Percentiles rank a stretch among this genome's conserved stretches.
phyloP scores from a whole-genome alignment of 768 basidiomycete species.

The Rhodotorula paludigena region DNA sequence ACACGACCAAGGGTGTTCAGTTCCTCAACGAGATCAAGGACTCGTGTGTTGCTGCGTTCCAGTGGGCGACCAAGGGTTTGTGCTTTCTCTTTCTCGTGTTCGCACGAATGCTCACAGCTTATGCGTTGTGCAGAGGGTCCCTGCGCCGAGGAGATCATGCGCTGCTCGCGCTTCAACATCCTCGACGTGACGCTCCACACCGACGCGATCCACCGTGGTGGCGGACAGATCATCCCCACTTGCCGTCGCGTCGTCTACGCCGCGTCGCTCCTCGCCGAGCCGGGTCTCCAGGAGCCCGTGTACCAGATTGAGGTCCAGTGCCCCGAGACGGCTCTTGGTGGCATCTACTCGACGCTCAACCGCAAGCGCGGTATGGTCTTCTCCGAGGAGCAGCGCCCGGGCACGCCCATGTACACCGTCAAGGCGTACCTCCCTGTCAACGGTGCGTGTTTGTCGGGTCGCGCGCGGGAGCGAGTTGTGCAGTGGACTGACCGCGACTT shows the following conservation, averaged over 20 bases:
- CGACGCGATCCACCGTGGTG: slow-evolving; percentile 98
- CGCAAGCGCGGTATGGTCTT: slow-evolving; percentile 57
- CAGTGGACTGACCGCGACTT: too few species aligned
- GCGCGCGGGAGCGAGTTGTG: too few species aligned
- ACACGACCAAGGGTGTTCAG: slow-evolving; percentile 87
- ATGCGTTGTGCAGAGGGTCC: slow-evolving; percentile 52
- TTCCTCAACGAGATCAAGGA: slow-evolving; percentile 99
- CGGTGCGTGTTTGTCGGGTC: slow-evolving; percentile 58
- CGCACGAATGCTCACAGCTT: neutral
- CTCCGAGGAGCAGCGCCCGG: slow-evolving; percentile 90
- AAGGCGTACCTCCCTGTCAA: slow-evolving; percentile 90
- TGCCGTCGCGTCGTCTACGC: slow-evolving; percentile 95
- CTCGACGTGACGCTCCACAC: slow-evolving; percentile 63
- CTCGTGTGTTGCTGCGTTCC: slow-evolving; percentile 97
- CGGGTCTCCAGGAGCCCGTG: slow-evolving; percentile 90
- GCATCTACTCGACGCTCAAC: slow-evolving; percentile 78
- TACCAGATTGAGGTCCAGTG: slow-evolving; percentile 91
- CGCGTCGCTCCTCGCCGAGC: slow-evolving; percentile 83
- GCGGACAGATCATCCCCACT: slow-evolving; percentile 96
- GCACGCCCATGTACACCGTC: slow-evolving; percentile 97
- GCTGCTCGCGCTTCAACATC: slow-evolving; percentile 92
- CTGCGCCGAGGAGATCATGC: slow-evolving; percentile 93
- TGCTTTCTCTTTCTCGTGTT: neutral
- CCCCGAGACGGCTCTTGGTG: slow-evolving; percentile 93
- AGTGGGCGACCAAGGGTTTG: slow-evolving; percentile 99